These are phyloP conservation scores for Pittosporum tobira DNA, from an alignment of 129 eudicot species.

Conservation along the genomic window DNA sequence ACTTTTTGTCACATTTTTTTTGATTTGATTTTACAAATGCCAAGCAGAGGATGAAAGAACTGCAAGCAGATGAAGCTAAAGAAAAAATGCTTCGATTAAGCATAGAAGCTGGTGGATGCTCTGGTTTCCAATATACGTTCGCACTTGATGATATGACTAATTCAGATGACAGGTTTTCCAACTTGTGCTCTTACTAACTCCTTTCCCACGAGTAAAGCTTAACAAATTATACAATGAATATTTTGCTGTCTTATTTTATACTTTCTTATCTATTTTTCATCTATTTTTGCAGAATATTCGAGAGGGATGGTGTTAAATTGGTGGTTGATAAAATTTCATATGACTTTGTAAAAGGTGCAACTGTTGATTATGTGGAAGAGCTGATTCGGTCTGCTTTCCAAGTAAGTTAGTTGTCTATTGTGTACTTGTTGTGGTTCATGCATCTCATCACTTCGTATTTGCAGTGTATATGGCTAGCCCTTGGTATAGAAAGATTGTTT, in stretches of 20 bases:
- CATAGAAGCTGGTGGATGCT: slow-evolving; percentile 98
- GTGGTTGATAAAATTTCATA: slow-evolving; percentile 84
- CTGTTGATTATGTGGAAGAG: slow-evolving; percentile 95
- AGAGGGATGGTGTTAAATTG: slow-evolving; percentile 84
- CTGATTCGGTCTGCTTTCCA: slow-evolving; percentile 92
- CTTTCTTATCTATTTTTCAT: slow-evolving; percentile 4
- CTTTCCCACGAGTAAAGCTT: not conserved
- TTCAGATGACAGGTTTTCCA: slow-evolving; percentile 68
- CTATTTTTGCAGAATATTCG: slow-evolving; percentile 54
- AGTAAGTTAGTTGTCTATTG: slow-evolving; percentile 29
- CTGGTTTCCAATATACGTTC: slow-evolving; percentile 92
- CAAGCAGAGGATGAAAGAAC: slow-evolving; percentile 79
- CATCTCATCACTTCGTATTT: not conserved
- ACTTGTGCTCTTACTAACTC: not conserved
- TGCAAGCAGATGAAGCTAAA: slow-evolving; percentile 67
- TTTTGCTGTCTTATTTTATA: not conserved
- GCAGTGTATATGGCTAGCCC: not conserved
- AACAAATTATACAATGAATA: too few species aligned
- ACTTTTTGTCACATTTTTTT: not conserved
- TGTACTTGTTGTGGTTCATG: not conserved
- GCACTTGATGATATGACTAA: slow-evolving; percentile 71
- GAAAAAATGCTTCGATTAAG: slow-evolving; percentile 83
- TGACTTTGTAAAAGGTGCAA: slow-evolving; percentile 92
- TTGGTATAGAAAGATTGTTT: not conserved
- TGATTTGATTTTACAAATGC: not conserved